phyloP scores from a whole-genome alignment of 768 basidiomycete genomes.

The Naganishia randhawae region DNA sequence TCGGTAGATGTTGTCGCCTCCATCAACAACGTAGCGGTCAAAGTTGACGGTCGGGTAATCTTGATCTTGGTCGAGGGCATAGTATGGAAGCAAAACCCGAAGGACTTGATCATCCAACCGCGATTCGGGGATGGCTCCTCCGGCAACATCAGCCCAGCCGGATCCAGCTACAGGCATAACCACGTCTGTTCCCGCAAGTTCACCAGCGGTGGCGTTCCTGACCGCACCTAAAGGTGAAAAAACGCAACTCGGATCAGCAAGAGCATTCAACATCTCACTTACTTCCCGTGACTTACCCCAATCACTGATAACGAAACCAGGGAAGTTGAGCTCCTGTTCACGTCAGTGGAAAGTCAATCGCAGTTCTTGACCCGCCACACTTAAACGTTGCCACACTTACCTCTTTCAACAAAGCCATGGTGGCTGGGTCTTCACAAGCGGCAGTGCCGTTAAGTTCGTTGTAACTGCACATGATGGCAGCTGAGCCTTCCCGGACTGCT shows the following conservation, averaged over 20 bases:
- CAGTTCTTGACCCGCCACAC: not conserved
- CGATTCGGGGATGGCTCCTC: constrained; percentile 2
- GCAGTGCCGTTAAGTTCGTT: constrained; percentile 20
- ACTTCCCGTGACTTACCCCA: constrained; percentile 2
- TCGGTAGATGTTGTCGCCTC: constrained; percentile 6
- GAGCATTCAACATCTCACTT: not conserved
- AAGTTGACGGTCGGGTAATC: constrained; percentile 65
- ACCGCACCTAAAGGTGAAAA: constrained; percentile 6
- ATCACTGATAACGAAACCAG: constrained; percentile 20
- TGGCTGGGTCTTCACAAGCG: constrained; percentile 8
- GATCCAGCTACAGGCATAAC: constrained; percentile 4
- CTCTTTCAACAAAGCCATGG: not conserved
- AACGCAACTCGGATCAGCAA: not conserved
- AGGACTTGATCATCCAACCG: constrained; percentile 12
- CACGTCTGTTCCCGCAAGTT: constrained; percentile 13
- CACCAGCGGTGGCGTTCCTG: constrained; percentile 17
- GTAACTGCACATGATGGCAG: constrained; percentile 21
- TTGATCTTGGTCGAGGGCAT: constrained; percentile 54
- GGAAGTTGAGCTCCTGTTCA: constrained; percentile 12
- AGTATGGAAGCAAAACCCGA: constrained; percentile 53
- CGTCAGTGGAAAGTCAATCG: not conserved
- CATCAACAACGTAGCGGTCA: constrained; percentile 46
- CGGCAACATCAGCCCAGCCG: constrained; percentile 4
- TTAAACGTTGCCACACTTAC: not conserved
- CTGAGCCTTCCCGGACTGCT: constrained; percentile 17